Conservation (phyloP, 345 rosid species). For the Draba incana region DNA sequence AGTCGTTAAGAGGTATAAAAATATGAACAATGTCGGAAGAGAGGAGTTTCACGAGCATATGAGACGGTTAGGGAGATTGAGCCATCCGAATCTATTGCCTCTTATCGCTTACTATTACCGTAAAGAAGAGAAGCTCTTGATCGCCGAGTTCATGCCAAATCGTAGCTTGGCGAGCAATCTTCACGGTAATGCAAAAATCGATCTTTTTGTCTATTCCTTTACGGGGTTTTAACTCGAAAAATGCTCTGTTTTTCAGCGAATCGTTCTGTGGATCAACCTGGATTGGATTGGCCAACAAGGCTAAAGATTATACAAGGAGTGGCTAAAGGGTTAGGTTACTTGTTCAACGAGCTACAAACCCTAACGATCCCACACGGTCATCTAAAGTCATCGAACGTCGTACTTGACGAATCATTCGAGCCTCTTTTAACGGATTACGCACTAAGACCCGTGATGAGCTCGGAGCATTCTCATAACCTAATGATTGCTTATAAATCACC, state of each 20-base stretch:
- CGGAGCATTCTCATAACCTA: slow-evolving; percentile 58
- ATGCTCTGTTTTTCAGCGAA: slow-evolving; percentile 53
- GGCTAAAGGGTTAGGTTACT: slow-evolving; percentile 63
- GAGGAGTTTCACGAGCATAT: slow-evolving; percentile 74
- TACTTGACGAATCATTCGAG: slow-evolving; percentile 52
- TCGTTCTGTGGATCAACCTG: slow-evolving; percentile 48
- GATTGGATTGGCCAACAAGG: slow-evolving; percentile 66
- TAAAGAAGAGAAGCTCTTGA: slow-evolving; percentile 74
- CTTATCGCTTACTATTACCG: slow-evolving; percentile 66
- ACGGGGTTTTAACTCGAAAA: not conserved
- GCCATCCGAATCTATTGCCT: slow-evolving; percentile 63
- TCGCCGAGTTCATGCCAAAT: slow-evolving; percentile 53
- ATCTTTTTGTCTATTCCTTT: not conserved
- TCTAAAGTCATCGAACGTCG: slow-evolving; percentile 79
- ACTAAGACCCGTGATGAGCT: slow-evolving; percentile 63
- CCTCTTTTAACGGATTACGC: slow-evolving; percentile 66
- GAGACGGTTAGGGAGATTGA: slow-evolving; percentile 61
- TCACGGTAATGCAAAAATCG: slow-evolving; percentile 52
- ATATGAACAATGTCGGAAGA: slow-evolving; percentile 70
- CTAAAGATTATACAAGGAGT: slow-evolving; percentile 66
- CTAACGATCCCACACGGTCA: slow-evolving; percentile 71
- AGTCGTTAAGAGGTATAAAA: slow-evolving; percentile 82
- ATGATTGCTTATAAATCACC: slow-evolving; percentile 78
- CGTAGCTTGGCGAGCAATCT: slow-evolving; percentile 76
- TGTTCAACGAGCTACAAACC: slow-evolving; percentile 61